phyloP scores from a whole-genome alignment of 768 basidiomycete genomes.

The Lentinula aciculospora region DNA sequence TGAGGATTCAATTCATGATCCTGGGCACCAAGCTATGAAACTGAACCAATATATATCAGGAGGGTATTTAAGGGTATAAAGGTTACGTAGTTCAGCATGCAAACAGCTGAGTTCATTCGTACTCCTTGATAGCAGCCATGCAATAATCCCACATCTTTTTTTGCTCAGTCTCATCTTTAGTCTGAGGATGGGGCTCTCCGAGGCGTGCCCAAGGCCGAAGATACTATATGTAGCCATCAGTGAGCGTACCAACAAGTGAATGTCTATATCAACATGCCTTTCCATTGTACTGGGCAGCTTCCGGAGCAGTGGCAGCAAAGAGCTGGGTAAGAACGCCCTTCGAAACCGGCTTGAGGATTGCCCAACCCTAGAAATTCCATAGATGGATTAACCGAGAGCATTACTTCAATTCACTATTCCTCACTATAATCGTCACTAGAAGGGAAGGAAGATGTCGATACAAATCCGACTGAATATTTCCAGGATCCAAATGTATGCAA shows the following conservation, averaged over 20 bases:
- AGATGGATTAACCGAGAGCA: background rate
- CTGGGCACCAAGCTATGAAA: too few species aligned
- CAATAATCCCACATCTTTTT: constrained; percentile 4
- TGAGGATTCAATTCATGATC: too few species aligned
- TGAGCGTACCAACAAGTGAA: background rate
- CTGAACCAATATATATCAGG: too few species aligned
- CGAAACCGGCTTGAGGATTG: background rate
- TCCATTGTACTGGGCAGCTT: background rate
- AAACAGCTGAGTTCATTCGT: background rate
- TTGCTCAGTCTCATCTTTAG: background rate
- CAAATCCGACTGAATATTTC: constrained; percentile 23
- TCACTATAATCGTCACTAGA: background rate
- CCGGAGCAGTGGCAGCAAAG: background rate
- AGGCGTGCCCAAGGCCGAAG: constrained; percentile 1
- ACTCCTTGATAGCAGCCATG: background rate
- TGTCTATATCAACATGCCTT: background rate
- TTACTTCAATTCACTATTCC: background rate
- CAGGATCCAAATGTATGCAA: constrained; percentile 36
- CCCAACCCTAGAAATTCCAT: background rate
- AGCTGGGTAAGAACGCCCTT: background rate
- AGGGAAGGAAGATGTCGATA: constrained; percentile 13
- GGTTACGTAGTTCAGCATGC: too few species aligned
- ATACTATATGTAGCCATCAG: background rate
- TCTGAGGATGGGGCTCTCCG: background rate
- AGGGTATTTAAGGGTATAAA: too few species aligned